Evolutionary conservation across 164 flowering plant species (phyloP).

Genomic region (Dillenia turbinata): DNA sequence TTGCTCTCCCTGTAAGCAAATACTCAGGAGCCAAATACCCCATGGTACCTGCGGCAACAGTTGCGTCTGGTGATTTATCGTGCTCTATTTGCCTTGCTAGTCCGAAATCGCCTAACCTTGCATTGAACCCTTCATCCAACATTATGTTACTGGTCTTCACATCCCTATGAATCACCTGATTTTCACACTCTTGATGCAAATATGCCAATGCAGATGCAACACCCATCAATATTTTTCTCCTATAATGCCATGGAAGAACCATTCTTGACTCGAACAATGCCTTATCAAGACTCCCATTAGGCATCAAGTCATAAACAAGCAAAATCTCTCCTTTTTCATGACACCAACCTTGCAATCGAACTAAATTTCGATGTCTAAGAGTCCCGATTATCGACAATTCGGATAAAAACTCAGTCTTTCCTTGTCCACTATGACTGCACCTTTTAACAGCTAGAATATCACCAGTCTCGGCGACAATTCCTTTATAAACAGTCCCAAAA

Average conservation of each 20-base stretch:
- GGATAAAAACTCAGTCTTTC: constrained; percentile 74
- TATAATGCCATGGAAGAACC: constrained; percentile 55
- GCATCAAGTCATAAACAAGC: constrained; percentile 83
- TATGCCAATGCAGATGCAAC: constrained; percentile 88
- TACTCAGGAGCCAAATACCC: constrained; percentile 97
- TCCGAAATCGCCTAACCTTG: constrained; percentile 84
- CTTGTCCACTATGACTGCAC: constrained; percentile 75
- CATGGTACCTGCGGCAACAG: constrained; percentile 92
- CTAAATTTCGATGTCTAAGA: constrained; percentile 88
- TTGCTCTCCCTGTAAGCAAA: constrained; percentile 69
- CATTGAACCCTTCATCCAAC: constrained; percentile 84
- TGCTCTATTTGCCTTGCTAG: constrained; percentile 74
- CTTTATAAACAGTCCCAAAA: constrained; percentile 86
- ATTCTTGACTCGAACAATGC: constrained; percentile 63
- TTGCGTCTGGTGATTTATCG: constrained; percentile 78
- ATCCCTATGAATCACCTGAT: constrained; percentile 85
- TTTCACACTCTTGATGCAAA: constrained; percentile 88
- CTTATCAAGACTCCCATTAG: constrained; percentile 90
- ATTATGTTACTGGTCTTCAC: constrained; percentile 84
- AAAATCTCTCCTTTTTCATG: constrained; percentile 92
- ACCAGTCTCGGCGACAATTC: constrained; percentile 58
- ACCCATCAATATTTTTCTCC: constrained; percentile 61
- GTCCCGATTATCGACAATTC: constrained; percentile 88
- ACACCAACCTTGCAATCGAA: constrained; percentile 90
- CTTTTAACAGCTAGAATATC: constrained; percentile 77